phyloP scores from a whole-genome alignment of 352 stramenopile genomes.

The Sclerospora graminicola region DNA sequence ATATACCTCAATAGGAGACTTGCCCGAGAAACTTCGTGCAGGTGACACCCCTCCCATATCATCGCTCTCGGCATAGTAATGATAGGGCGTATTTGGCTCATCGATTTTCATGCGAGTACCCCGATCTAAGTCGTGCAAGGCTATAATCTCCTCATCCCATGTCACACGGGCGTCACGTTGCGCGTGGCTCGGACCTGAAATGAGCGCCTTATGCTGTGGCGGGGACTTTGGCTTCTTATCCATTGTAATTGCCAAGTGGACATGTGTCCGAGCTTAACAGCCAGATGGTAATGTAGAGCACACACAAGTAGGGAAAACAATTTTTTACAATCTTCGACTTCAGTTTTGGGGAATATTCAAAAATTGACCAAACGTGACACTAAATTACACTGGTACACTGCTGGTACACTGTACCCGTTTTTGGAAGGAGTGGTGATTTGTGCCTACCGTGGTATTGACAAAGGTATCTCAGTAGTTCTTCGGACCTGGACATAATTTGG shows the following conservation, averaged over 20 bases:
- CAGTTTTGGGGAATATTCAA: too few species aligned
- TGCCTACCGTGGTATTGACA: too few species aligned
- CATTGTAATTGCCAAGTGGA: neutral
- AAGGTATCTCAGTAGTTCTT: too few species aligned
- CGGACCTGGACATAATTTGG: too few species aligned
- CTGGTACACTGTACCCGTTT: too few species aligned
- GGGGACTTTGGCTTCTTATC: slow-evolving; percentile 12
- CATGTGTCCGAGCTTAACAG: too few species aligned
- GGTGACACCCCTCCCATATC: slow-evolving; percentile 30
- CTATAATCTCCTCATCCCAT: slow-evolving; percentile 90
- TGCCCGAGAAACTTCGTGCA: slow-evolving; percentile 38
- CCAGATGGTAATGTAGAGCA: too few species aligned
- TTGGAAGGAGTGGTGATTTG: too few species aligned
- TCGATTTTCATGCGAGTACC: slow-evolving; percentile 92
- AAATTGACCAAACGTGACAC: too few species aligned
- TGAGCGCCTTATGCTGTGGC: slow-evolving; percentile 9
- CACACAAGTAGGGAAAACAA: too few species aligned
- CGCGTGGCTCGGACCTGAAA: slow-evolving; percentile 2
- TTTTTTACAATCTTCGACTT: too few species aligned
- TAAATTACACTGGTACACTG: too few species aligned
- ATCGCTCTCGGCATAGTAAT: slow-evolving; percentile 49
- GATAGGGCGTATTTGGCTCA: slow-evolving; percentile 89
- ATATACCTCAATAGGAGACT: slow-evolving; percentile 36
- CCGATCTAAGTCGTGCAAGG: slow-evolving; percentile 82
- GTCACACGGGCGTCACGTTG: slow-evolving; percentile 39